phyloP scores from a whole-genome alignment of 108 stramenopile species.

The Fragilariopsis cylindrus region DNA sequence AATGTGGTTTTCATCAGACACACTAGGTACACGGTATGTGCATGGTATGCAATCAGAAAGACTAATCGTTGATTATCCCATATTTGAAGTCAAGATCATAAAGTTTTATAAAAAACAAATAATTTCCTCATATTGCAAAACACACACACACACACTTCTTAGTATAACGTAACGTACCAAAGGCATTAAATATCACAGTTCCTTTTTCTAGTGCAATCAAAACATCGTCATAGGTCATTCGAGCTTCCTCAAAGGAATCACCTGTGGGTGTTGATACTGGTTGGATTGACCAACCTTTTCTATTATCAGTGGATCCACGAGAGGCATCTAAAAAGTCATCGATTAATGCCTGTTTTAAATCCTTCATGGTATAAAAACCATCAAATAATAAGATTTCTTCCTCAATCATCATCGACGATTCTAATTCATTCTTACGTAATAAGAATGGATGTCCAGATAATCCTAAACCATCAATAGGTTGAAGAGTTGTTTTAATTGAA shows the following conservation, averaged over 20 bases:
- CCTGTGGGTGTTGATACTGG: constrained; percentile 68
- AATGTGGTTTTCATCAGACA: too few relatives aligned
- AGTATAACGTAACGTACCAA: neutral
- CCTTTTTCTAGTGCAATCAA: constrained; percentile 65
- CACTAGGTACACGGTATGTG: too few relatives aligned
- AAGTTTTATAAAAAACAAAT: neutral
- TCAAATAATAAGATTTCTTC: constrained; percentile 25
- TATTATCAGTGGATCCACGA: constrained; percentile 75
- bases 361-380: constrained; percentile 58
- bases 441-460: constrained; percentile 66
- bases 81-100: constrained; percentile 7
- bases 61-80: neutral
- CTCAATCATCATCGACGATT: constrained; percentile 6
- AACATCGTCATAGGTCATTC: constrained; percentile 75
- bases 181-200: constrained; percentile 84
- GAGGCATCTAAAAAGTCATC: constrained; percentile 86
- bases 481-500: constrained; percentile 40
- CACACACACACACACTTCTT: too few relatives aligned
- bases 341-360: constrained; percentile 65
- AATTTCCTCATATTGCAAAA: neutral
- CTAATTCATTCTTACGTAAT: constrained; percentile 44
- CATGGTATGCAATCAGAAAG: too few relatives aligned
- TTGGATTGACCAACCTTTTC: constrained; percentile 77
- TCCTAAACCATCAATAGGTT: constrained; percentile 31
- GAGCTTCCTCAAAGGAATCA: constrained; percentile 78